Conservation (phyloP, 2,329 filamentous ascomycete genomes). For the Exserohilum rostratum region DNA sequence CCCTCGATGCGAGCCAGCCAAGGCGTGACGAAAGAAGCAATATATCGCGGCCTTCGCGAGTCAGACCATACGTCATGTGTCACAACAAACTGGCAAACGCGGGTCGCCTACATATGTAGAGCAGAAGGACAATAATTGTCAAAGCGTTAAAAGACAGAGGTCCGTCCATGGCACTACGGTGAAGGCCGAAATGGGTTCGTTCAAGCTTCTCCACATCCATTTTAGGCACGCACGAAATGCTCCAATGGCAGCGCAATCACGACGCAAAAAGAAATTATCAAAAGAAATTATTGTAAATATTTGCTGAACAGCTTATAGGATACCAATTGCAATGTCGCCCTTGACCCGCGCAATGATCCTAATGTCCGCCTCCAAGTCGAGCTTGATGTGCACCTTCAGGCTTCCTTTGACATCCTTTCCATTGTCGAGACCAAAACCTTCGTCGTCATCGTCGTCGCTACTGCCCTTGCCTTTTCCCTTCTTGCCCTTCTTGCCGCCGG, state of each 20-base stretch:
- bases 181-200: no score
- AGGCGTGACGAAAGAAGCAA: no score
- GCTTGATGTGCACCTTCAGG: constrained; percentile 30
- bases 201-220: not conserved
- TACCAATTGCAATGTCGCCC: constrained; percentile 31
- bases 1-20: no score
- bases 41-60: no score
- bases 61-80: no score
- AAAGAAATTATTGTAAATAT: no score
- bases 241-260: not conserved
- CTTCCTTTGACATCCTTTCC: constrained; percentile 31
- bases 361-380: constrained; percentile 32
- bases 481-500: not conserved
- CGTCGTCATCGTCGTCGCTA: constrained; percentile 10
- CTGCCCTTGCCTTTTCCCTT: constrained; percentile 3
- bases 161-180: no score
- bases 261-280: not conserved
- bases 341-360: constrained; percentile 28
- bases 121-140: no score
- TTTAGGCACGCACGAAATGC: not conserved
- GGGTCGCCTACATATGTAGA: no score
- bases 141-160: no score
- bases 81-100: no score
- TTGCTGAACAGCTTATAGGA: constrained; percentile 16
- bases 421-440: constrained; percentile 28